These are phyloP conservation scores for fission yeast (Schizosaccharomyces pombe) DNA, from an alignment of 805 yeast genomes.

Conservation along the genomic window DNA sequence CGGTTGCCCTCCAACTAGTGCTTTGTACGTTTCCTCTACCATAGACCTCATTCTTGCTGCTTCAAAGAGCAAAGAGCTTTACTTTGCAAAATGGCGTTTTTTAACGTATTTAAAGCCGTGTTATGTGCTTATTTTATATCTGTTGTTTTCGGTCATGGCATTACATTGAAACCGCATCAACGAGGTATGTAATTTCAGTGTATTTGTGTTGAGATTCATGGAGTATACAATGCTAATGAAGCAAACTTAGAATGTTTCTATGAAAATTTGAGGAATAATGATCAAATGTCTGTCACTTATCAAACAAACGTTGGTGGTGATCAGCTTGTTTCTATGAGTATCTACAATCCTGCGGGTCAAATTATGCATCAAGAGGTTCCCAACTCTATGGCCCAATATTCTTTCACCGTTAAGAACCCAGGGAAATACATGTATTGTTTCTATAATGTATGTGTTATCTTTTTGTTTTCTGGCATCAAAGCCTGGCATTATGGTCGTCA, in stretches of 20 bases:
- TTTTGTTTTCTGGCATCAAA: no score
- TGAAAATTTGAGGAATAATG: constrained; percentile 60
- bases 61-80: background rate
- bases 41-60: no score
- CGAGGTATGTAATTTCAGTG: background rate
- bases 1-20: no score
- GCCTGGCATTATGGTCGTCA: background rate
- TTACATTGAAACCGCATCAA: background rate
- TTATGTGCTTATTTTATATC: background rate
- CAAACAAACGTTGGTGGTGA: constrained; percentile 24
- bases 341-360: constrained; percentile 22
- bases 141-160: background rate
- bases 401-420: constrained; percentile 34
- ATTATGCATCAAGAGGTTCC: constrained; percentile 30
- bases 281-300: constrained; percentile 66
- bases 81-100: background rate
- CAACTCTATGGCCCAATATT: constrained; percentile 61
- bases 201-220: background rate
- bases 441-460: constrained; percentile 8
- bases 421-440: constrained; percentile 81
- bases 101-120: background rate
- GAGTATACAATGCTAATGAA: background rate
- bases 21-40: no score
- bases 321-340: background rate
- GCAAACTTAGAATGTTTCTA: constrained; percentile 35